Conservation (phyloP, 768 basidiomycete genomes). For the Mycena kentingensis region DNA sequence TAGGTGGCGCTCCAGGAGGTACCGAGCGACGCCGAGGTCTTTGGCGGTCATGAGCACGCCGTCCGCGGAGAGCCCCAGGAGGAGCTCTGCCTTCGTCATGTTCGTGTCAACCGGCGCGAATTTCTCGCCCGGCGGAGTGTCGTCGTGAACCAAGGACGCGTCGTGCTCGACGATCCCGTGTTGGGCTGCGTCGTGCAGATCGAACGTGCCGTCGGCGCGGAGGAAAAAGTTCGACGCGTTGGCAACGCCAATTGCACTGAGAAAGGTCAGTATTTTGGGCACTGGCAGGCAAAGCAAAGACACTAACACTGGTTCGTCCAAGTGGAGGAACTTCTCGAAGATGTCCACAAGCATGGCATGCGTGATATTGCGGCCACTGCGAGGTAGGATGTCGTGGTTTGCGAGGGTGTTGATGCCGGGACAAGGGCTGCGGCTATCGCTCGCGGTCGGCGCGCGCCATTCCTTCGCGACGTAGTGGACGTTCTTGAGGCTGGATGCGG, state of each 20-base stretch:
- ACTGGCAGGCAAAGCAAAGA: no score
- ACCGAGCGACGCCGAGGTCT: no score
- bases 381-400: constrained; percentile 17
- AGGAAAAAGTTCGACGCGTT: constrained; percentile 11
- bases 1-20: no score
- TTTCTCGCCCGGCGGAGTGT: constrained; percentile 15
- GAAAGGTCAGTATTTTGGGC: constrained; percentile 8
- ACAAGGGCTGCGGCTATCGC: constrained; percentile 12
- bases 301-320: no score
- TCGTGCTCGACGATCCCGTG: constrained; percentile 20
- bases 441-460: constrained; percentile 9
- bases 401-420: constrained; percentile 16
- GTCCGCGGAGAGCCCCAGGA: no score
- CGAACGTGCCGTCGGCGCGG: not conserved
- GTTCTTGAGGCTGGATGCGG: no score
- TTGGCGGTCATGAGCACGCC: no score
- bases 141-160: constrained; percentile 15
- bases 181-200: constrained; percentile 3
- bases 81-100: no score
- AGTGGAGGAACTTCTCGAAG: no score
- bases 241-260: constrained; percentile 3
- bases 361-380: constrained; percentile 10
- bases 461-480: no score
- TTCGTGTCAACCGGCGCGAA: no score
- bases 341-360: constrained; percentile 5